Percentiles rank a stretch among this genome's conserved stretches.
phyloP scores from a whole-genome alignment of 1,284 basidiomycete species.

The Boletus mariae region DNA sequence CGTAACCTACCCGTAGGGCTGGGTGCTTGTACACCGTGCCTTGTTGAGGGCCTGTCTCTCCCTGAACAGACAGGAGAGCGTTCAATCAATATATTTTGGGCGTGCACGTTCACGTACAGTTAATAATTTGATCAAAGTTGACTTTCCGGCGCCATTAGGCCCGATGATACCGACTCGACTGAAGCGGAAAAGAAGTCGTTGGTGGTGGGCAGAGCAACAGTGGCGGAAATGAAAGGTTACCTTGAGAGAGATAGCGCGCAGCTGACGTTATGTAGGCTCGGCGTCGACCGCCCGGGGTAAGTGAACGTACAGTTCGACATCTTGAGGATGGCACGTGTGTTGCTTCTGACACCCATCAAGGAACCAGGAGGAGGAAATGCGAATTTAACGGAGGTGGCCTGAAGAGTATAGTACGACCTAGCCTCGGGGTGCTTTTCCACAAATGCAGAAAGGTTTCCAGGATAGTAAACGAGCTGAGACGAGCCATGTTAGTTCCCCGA shows the following conservation, averaged over 20 bases:
- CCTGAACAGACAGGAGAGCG: constrained; percentile 42
- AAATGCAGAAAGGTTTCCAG: constrained; percentile 90
- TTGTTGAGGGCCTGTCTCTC: constrained; percentile 91
- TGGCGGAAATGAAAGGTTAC: constrained; percentile 40
- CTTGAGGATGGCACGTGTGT: constrained; percentile 95
- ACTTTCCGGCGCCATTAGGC: constrained; percentile 94
- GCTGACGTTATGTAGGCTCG: constrained; percentile 86
- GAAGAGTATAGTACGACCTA: constrained; percentile 95
- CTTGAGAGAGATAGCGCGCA: constrained; percentile 91
- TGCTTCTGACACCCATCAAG: constrained; percentile 96
- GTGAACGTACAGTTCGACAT: constrained; percentile 91
- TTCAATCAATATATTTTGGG: constrained; percentile 6
- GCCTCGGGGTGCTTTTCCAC: constrained; percentile 92
- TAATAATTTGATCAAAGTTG: constrained; percentile 95
- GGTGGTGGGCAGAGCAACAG: constrained; percentile 14
- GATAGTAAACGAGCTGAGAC: constrained; percentile 85
- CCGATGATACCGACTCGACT: constrained; percentile 87
- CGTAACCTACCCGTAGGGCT: constrained; percentile 92
- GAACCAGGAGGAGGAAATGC: constrained; percentile 95
- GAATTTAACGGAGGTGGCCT: constrained; percentile 94
- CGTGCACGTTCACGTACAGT: constrained; percentile 52
- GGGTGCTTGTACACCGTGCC: constrained; percentile 97
- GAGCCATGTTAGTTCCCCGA: constrained; percentile 17
- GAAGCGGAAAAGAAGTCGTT: constrained; percentile 22
- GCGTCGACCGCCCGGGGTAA: constrained; percentile 83